Percentiles rank a stretch among this genome's conserved stretches.
These are phyloP conservation scores for Cryphonectria radicalis DNA, from an alignment of 2,329 filamentous ascomycete genomes.

Conservation along the genomic window DNA sequence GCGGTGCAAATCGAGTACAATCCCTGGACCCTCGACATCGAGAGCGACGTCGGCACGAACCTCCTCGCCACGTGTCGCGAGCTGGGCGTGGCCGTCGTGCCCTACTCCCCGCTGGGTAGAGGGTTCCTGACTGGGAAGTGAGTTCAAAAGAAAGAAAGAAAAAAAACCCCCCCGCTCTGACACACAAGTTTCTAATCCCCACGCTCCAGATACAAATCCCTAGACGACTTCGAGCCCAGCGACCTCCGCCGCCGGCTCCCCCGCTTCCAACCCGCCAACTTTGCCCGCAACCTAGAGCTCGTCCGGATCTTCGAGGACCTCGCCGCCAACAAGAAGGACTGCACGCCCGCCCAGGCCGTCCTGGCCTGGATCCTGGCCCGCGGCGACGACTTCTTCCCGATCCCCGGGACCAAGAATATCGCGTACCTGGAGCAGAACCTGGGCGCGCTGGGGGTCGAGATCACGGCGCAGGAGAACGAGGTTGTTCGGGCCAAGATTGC, in stretches of 20 bases:
- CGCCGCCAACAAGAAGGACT: constrained; percentile 59
- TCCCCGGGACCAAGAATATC: constrained; percentile 54
- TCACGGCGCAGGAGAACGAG: constrained; percentile 42
- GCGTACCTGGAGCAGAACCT: constrained; percentile 53
- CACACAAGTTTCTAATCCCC: too few species aligned
- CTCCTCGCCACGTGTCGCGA: constrained; percentile 61
- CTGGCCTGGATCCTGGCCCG: constrained; percentile 68
- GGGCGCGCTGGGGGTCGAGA: constrained; percentile 38
- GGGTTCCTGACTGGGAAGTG: constrained; percentile 57
- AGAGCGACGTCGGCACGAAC: constrained; percentile 50
- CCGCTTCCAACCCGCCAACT: constrained; percentile 56
- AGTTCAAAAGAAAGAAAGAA: background rate
- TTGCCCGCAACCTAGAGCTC: constrained; percentile 58
- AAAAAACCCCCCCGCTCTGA: background rate
- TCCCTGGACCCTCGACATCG: constrained; percentile 61
- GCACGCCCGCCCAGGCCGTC: constrained; percentile 60
- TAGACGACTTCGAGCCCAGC: constrained; percentile 50
- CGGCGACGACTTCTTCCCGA: constrained; percentile 64
- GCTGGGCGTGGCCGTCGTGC: constrained; percentile 60
- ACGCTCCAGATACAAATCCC: constrained; percentile 42
- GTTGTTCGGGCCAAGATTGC: constrained; percentile 39
- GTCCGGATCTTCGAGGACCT: constrained; percentile 54
- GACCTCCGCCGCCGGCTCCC: constrained; percentile 54
- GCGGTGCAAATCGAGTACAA: constrained; percentile 60
- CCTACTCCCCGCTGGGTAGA: constrained; percentile 63